These are phyloP conservation scores for Cydonia oblonga DNA, from an alignment of 331 rosid genomes.

Conservation along the genomic window DNA sequence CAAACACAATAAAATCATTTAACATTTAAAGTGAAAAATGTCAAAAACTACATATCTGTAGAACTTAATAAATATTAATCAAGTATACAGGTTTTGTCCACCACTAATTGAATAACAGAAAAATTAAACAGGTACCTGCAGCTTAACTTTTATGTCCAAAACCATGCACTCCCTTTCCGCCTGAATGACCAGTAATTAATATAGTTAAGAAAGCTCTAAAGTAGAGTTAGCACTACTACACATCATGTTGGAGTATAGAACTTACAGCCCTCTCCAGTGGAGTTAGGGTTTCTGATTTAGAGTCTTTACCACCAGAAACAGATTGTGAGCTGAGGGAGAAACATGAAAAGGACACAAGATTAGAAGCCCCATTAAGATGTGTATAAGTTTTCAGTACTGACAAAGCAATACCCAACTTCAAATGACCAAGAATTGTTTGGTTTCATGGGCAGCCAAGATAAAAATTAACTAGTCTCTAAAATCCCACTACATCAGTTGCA, in stretches of 20 bases:
- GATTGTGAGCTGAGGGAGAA: constrained; percentile 35
- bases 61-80: background rate
- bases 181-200: constrained; percentile 33
- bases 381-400: constrained; percentile 11
- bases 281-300: constrained; percentile 63
- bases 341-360: constrained; percentile 6
- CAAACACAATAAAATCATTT: constrained; percentile 13
- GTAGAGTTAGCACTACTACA: background rate
- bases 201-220: background rate
- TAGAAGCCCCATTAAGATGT: constrained; percentile 12
- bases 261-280: constrained; percentile 96
- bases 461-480: background rate
- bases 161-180: constrained; percentile 98
- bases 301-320: constrained; percentile 51
- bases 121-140: constrained; percentile 57
- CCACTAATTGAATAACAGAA: background rate
- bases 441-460: background rate
- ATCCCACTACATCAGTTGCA: background rate
- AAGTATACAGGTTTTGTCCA: background rate
- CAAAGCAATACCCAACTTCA: background rate
- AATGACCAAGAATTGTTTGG: background rate
- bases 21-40: background rate
- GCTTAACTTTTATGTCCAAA: constrained; percentile 91
- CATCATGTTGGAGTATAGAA: constrained; percentile 14
- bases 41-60: background rate